Evolutionary conservation across 169 alveolate genomes (phyloP).

Genomic region (Perkinsus marinus): DNA sequence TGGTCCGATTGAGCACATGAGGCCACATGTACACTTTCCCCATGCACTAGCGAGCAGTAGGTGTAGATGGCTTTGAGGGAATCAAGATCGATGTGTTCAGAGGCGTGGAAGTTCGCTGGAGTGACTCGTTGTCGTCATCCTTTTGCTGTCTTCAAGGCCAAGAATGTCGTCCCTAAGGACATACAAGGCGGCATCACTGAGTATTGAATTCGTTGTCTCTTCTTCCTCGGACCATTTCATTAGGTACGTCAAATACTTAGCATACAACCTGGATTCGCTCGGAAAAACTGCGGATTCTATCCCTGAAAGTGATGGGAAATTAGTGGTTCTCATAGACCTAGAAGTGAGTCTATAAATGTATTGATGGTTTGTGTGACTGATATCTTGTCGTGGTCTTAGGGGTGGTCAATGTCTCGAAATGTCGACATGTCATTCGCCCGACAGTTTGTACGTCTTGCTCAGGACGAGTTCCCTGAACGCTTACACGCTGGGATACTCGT

Average conservation of each 20-base stretch:
- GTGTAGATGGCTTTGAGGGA: not conserved
- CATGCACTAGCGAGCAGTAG: not conserved
- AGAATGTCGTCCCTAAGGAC: not conserved
- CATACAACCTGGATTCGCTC: not conserved
- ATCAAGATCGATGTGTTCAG: not conserved
- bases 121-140: not conserved
- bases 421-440: not conserved
- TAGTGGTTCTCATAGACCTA: not conserved
- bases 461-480: not conserved
- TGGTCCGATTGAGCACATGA: not conserved
- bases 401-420: not conserved
- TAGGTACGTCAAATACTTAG: not conserved
- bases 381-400: not conserved
- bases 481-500: not conserved
- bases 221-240: not conserved
- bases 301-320: not conserved
- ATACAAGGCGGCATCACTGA: not conserved
- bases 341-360: not conserved
- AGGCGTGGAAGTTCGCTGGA: not conserved
- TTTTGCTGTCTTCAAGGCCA: not conserved
- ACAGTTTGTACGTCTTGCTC: not conserved
- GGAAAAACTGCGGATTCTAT: not conserved
- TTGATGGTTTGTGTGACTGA: not conserved
- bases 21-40: not conserved
- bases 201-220: not conserved